Evolutionary conservation across 805 yeast genomes (phyloP).

Genomic region (Schwanniomyces occidentalis): DNA sequence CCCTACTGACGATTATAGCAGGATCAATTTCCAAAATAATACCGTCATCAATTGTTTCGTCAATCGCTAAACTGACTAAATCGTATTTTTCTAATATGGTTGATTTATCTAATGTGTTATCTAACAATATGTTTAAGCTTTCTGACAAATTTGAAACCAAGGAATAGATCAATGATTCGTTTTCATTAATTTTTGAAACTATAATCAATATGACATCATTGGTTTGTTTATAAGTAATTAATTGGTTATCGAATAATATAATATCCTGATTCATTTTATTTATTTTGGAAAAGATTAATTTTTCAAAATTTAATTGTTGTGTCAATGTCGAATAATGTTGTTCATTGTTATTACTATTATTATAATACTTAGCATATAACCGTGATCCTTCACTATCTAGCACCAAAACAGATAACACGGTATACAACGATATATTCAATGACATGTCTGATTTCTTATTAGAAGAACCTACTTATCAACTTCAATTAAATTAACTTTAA

Average conservation of each 20-base stretch:
- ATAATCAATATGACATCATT: slow-evolving; percentile 73
- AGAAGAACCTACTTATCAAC: no score
- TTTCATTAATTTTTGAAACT: slow-evolving; percentile 77
- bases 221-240: slow-evolving; percentile 83
- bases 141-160: slow-evolving; percentile 77
- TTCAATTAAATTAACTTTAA: no score
- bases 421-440: slow-evolving; percentile 65
- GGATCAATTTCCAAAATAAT: slow-evolving; percentile 89
- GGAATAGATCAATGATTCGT: slow-evolving; percentile 76
- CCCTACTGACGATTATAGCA: slow-evolving; percentile 82
- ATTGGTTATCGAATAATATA: slow-evolving; percentile 71
- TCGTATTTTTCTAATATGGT: slow-evolving; percentile 83
- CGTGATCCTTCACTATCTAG: slow-evolving; percentile 82
- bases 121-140: slow-evolving; percentile 74
- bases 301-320: slow-evolving; percentile 78
- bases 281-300: slow-evolving; percentile 69
- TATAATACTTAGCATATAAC: slow-evolving; percentile 81
- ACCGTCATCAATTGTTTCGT: slow-evolving; percentile 93
- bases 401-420: slow-evolving; percentile 77
- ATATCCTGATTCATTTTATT: slow-evolving; percentile 79
- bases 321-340: slow-evolving; percentile 44
- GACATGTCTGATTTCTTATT: no score
- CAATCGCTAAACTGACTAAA: slow-evolving; percentile 80
- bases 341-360: slow-evolving; percentile 53
- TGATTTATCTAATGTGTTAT: slow-evolving; percentile 70